These are phyloP conservation scores for Penicillium glabrum DNA, from an alignment of 2,329 filamentous ascomycete species.

Conservation along the genomic window DNA sequence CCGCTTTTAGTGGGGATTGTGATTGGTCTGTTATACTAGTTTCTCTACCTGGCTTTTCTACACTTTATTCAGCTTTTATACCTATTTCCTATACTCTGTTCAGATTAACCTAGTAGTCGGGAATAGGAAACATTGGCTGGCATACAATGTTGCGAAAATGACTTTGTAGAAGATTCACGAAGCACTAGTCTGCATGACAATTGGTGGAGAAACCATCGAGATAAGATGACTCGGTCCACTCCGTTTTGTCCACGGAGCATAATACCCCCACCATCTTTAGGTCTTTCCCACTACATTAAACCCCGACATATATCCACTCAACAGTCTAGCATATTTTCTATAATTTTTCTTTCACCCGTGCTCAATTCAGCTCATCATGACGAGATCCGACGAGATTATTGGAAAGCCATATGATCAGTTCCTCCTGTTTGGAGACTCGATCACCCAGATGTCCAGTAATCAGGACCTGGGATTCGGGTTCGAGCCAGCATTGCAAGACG, in stretches of 20 bases:
- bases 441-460: conserved; percentile 69
- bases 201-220: conserved; percentile 10
- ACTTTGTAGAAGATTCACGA: neutral
- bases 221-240: neutral
- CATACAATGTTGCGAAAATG: neutral
- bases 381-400: conserved; percentile 1
- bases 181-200: neutral
- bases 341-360: neutral
- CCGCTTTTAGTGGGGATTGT: neutral
- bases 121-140: neutral
- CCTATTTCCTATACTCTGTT: too few species aligned
- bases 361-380: neutral
- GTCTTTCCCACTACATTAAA: neutral
- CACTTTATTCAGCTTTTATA: neutral
- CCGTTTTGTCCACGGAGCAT: neutral
- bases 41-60: neutral
- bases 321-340: neutral
- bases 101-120: neutral
- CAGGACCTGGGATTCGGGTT: conserved; percentile 71
- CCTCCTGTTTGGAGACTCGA: conserved; percentile 86
- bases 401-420: conserved; percentile 65
- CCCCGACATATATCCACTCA: neutral
- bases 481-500: conserved; percentile 66
- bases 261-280: neutral
- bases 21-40: neutral